Conservation (phyloP, 495 filamentous ascomycete species). For the Xylaria bambusicola region DNA sequence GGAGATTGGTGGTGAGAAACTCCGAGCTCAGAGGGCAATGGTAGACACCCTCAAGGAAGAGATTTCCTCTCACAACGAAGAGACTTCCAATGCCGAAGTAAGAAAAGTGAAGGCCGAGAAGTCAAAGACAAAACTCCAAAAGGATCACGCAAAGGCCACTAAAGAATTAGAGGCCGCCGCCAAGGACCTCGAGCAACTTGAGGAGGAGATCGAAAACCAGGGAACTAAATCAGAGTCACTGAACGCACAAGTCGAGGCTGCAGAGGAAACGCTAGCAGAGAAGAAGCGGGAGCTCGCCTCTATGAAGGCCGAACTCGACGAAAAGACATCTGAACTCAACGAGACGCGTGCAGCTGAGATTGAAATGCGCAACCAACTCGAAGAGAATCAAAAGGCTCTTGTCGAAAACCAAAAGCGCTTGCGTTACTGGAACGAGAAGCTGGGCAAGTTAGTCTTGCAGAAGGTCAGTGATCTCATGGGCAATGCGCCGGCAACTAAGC, state of each 20-base stretch:
- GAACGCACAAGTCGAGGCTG: constrained; percentile 77
- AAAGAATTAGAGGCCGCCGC: constrained; percentile 72
- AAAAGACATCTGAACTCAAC: constrained; percentile 84
- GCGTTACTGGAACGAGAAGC: constrained; percentile 85
- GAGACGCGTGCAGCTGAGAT: constrained; percentile 89
- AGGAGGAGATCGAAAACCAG: constrained; percentile 76
- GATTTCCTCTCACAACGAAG: constrained; percentile 75
- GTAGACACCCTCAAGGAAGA: constrained; percentile 92
- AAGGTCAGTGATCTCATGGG: constrained; percentile 71
- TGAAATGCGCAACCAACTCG: constrained; percentile 96
- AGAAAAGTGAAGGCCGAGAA: constrained; percentile 89
- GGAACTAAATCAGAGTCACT: constrained; percentile 70
- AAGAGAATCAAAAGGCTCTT: constrained; percentile 90
- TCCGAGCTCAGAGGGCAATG: constrained; percentile 86
- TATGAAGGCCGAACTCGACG: constrained; percentile 83
- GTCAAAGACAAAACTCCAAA: constrained; percentile 82
- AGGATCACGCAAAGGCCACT: constrained; percentile 70
- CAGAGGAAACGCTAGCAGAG: constrained; percentile 73
- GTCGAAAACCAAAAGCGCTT: constrained; percentile 82
- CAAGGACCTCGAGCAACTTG: constrained; percentile 71
- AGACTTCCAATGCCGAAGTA: constrained; percentile 81
- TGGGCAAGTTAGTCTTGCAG: constrained; percentile 75
- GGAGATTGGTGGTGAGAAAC: constrained; percentile 91
- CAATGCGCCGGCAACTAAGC: constrained; percentile 37
- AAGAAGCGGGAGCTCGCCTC: constrained; percentile 79